Evolutionary conservation across 495 filamentous ascomycete genomes (phyloP).

Genomic region (Tuber brumale): DNA sequence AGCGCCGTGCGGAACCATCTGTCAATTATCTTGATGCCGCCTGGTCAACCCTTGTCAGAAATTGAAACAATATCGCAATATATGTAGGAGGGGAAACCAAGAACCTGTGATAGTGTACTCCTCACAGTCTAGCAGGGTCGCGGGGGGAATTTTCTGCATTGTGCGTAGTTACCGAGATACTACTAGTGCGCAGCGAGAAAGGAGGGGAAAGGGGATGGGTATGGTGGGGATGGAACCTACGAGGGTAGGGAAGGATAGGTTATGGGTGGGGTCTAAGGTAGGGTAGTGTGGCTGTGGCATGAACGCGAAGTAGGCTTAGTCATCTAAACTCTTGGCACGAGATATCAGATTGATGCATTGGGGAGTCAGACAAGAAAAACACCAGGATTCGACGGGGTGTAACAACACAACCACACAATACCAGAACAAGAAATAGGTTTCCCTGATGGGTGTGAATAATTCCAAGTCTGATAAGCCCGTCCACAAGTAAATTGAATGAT

Average conservation of each 20-base stretch:
- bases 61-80: neutral
- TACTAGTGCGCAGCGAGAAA: neutral
- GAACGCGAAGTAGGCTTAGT: neutral
- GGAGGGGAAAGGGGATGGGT: neutral
- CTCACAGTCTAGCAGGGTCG: neutral
- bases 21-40: constrained; percentile 37
- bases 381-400: neutral
- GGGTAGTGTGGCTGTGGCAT: neutral
- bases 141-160: constrained; percentile 10
- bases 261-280: neutral
- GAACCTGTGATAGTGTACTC: constrained; percentile 22
- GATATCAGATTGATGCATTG: neutral
- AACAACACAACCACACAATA: neutral
- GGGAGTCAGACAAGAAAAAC: neutral
- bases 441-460: neutral
- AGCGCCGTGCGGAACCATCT: constrained; percentile 39
- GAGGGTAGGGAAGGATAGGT: neutral
- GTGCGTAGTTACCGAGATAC: neutral
- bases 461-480: neutral
- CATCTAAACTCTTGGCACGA: constrained; percentile 1
- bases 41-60: constrained; percentile 10
- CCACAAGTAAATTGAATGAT: neutral
- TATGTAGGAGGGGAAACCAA: neutral
- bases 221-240: neutral
- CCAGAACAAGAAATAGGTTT: neutral